Evolutionary conservation across 139 green algal genomes (phyloP), one percentile per base, ranked within the genome.

Genomic region (Chlamydomonas incerta): DNA sequence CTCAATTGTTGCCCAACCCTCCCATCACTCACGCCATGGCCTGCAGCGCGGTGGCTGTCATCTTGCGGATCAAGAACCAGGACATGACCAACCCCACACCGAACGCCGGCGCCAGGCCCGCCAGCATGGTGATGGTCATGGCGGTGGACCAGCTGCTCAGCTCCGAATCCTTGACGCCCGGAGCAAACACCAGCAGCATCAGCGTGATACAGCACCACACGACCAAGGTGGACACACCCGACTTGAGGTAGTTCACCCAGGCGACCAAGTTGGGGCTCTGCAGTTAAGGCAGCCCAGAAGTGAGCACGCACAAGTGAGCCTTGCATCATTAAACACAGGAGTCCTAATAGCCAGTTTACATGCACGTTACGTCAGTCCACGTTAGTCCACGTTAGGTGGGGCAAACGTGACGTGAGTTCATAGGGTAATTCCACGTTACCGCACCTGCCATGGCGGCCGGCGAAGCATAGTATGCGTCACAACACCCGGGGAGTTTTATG

Each of bases 241-340:
- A 14, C 75, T 83, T 83, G 29, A 73, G 60, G 58, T 73, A 62
- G 75, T 83, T 83, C 3, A 83, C 41, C 75, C 75, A 83, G 17
- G 28, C 10, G 2, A 83, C 75, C 23, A 83, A 62, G 60, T 83
- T 26, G 28, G 75, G 75, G 28, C 20, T 62, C 75, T 83, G 75
- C 75, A 28, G 15, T 10, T 29, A 4, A 23, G 3, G 17, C 2
- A 23, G 20, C 26, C 23, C 15, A n/a, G n/a, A n/a, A n/a, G n/a
- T n/a, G n/a, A n/a, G n/a, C n/a, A n/a, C n/a, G n/a, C n/a, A n/a
- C n/a, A n/a, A n/a, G n/a, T n/a, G n/a, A n/a, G n/a, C n/a, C n/a
- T n/a, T n/a, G n/a, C n/a, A n/a, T n/a, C n/a, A n/a, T n/a, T n/a
- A n/a, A n/a, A n/a, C n/a, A n/a, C n/a, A n/a, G n/a, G n/a, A n/a